phyloP scores from a whole-genome alignment of 2,329 filamentous ascomycete species.

The Colletotrichum acutatum region DNA sequence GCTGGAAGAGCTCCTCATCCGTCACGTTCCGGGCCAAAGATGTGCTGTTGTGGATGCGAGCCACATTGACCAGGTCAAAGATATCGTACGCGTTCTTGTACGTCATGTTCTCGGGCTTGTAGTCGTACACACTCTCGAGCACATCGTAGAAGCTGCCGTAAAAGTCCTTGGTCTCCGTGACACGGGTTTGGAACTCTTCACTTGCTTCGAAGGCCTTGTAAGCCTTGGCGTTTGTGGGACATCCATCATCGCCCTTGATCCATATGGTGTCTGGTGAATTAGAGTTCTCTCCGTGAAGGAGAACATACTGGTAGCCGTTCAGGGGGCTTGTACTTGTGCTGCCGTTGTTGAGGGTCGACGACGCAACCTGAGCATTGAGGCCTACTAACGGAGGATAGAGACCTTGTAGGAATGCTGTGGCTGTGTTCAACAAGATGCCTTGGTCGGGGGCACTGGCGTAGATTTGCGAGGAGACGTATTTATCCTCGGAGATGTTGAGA shows the following conservation, averaged over 20 bases:
- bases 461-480: slow-evolving; percentile 45
- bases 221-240: slow-evolving; percentile 42
- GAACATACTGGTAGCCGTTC: slow-evolving; percentile 47
- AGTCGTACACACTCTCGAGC: slow-evolving; percentile 45
- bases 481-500: slow-evolving; percentile 46
- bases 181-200: slow-evolving; percentile 40
- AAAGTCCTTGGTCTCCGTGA: slow-evolving; percentile 43
- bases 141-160: slow-evolving; percentile 44
- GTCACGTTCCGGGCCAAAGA: slow-evolving; percentile 45
- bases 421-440: slow-evolving; percentile 47
- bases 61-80: slow-evolving; percentile 49
- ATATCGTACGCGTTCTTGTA: slow-evolving; percentile 49
- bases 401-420: slow-evolving; percentile 49
- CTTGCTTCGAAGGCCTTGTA: slow-evolving; percentile 44
- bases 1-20: slow-evolving; percentile 45
- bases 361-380: slow-evolving; percentile 41
- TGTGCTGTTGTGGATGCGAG: slow-evolving; percentile 45
- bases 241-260: slow-evolving; percentile 50
- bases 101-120: slow-evolving; percentile 44
- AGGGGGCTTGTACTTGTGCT: slow-evolving; percentile 16
- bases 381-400: slow-evolving; percentile 47
- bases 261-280: slow-evolving; percentile 49
- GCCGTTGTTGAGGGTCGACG: slow-evolving; percentile 40
- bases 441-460: slow-evolving; percentile 47
- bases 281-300: slow-evolving; percentile 43